Evolutionary conservation across 148 eudicot species (phyloP), one percentile per base, ranked within the genome.

Genomic region (Vaccinium macrocarpon): DNA sequence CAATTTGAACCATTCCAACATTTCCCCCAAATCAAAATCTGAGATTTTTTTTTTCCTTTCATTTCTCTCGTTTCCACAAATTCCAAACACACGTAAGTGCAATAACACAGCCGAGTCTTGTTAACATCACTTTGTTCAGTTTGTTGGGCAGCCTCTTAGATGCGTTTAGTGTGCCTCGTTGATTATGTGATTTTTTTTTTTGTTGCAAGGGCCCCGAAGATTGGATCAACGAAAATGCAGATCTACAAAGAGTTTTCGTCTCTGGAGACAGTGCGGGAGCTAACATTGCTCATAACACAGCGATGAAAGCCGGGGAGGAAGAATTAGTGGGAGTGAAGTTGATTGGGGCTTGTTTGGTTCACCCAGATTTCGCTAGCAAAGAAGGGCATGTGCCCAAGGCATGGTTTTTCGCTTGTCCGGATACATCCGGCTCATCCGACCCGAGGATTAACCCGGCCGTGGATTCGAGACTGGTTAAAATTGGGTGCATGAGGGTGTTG

Each of bases 191-290:
- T n/a, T 25, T n/a, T 35, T 35, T 35, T n/a, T 62, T 62, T 62
- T 0, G 27, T 21, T 62, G 9, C 0, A 8, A 66, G 72, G 72
- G 72, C 72, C 72, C 72, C 4, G 94, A 90, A 23, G 51, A 86
- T 0, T 92, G 93, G 96, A 85, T 93, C 0, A 85, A 83, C 15
- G 85, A 90, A 1, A 56, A 85, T 9, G 92, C 27, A 1, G 91
- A 92, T 50, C 87, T 86, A 21, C 50, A 51, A 0, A 82, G 77
- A 2, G 88, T 92, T 0, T 84, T 83, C 38, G 19, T 93, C 1
- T 87, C 84, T 0, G 93, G 96, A 12, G 96, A 92, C 6, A 86
- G 92, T 8, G 84, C 91, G 0, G 96, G 94, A 0, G 96, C 88
- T 25, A 93, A 82, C 42, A 77, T 93, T 10, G 88, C 92, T 9